Percentiles rank a stretch among this genome's conserved stretches.
Conservation (phyloP, 176 grass and related monocot species). For the Avena sativa region DNA sequence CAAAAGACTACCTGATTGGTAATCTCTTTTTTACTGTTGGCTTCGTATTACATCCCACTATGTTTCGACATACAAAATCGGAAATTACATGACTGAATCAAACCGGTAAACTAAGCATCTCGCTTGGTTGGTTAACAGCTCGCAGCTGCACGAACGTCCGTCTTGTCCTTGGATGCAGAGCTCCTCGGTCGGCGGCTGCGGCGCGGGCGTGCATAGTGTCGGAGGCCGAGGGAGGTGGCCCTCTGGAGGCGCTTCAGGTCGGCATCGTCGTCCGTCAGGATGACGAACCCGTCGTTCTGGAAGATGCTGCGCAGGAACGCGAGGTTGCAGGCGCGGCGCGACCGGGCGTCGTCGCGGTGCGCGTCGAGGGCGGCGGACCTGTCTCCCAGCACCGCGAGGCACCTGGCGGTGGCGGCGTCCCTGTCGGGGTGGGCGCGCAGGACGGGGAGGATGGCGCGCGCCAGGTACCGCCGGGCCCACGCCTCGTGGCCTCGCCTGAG, state of each 20-base stretch:
- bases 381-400: background rate
- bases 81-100: background rate
- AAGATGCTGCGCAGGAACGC: background rate
- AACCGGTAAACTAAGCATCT: background rate
- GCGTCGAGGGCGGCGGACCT: background rate
- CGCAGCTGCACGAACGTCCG: background rate
- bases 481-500: background rate
- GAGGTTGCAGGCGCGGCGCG: background rate
- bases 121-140: background rate
- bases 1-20: too few relatives aligned
- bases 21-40: too few relatives aligned
- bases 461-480: background rate
- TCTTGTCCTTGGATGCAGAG: background rate
- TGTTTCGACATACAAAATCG: too few relatives aligned
- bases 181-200: background rate
- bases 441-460: background rate
- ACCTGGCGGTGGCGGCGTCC: background rate
- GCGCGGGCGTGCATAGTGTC: background rate
- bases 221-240: background rate
- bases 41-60: too few relatives aligned
- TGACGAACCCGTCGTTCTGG: background rate
- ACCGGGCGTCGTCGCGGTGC: slow-evolving; percentile 3
- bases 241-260: background rate
- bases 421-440: background rate
- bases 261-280: background rate